Base-by-base conservation (phyloP, 495 filamentous ascomycete species). In the Copromyces sp. region DNA sequence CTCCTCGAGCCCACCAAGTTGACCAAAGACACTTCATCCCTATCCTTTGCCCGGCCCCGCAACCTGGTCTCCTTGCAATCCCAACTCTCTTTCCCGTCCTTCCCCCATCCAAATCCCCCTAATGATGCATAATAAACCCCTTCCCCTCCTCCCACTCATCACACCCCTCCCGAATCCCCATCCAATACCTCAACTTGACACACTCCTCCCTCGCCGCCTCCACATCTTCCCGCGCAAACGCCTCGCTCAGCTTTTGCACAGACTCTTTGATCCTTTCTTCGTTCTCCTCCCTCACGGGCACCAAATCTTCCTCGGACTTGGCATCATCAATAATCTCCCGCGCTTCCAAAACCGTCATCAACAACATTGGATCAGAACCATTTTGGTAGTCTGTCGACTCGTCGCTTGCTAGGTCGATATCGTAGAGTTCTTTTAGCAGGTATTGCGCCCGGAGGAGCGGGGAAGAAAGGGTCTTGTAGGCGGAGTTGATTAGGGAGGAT, bases 341-440 rank as follows among this genome's bases (percentile, higher is more conserved):
- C 75, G 91, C 87, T 78, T 97, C 95, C 84, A 98, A 85, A 68
- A 99, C 94, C 79, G 92, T 87, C 91, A 92, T 91, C 79, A 98
- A 77, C 76, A 97, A 83, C 79, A 90, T 90, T 69, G 87, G 81
- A 74, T 92, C 90, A 42, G 92, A 90, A 14, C 90, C 90, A 41
- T 91, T 89, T 1, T 92, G 85, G 73, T 87, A 87, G n/a, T 86
- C 86, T 69, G 85, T 84, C 3, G 53, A 65, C 80, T 94, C 93
- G 75, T 97, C 94, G 72, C 89, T 89, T 3, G 88, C 90, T 0
- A 96, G 87, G 74, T 97, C 92, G 12, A 94, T 86, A 0, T 90
- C 93, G 35, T 90, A 87, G 68, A 89, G 83, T 69, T 83, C 79
- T 9, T 82, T 83, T 0, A 98, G 85, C 6, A 98, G 83, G 78